phyloP scores from a whole-genome alignment of 306 rosid genomes.

The Cucumis sativus region DNA sequence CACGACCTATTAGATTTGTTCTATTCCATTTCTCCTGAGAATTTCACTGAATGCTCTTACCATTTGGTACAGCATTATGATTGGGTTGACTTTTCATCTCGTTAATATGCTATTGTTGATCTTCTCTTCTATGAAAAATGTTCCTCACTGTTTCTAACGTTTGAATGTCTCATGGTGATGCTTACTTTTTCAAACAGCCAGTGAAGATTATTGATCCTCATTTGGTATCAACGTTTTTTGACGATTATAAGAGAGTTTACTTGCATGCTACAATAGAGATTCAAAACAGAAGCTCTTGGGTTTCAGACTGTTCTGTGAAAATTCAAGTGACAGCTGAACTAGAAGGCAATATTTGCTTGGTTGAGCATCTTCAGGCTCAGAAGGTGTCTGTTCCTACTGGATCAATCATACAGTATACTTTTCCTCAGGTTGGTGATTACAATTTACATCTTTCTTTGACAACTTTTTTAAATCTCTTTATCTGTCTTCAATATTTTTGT shows the following conservation, averaged over 20 bases:
- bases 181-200: slow-evolving; percentile 54
- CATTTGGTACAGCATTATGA: neutral
- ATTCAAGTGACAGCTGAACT: slow-evolving; percentile 65
- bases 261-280: slow-evolving; percentile 65
- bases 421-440: slow-evolving; percentile 57
- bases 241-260: slow-evolving; percentile 62
- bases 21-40: slow-evolving; percentile 2
- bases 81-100: neutral
- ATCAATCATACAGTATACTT: slow-evolving; percentile 51
- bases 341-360: slow-evolving; percentile 42
- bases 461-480: neutral
- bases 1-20: neutral
- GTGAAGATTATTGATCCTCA: slow-evolving; percentile 86
- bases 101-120: neutral
- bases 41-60: neutral
- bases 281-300: slow-evolving; percentile 60
- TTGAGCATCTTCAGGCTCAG: slow-evolving; percentile 72
- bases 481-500: neutral
- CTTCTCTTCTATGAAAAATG: neutral
- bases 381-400: slow-evolving; percentile 51
- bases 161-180: neutral
- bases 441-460: neutral
- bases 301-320: slow-evolving; percentile 70
- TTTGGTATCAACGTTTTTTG: slow-evolving; percentile 79
- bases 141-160: neutral